Evolutionary conservation across 2,329 filamentous ascomycete species (phyloP).

Genomic region (Aspergillus pseudonomiae): DNA sequence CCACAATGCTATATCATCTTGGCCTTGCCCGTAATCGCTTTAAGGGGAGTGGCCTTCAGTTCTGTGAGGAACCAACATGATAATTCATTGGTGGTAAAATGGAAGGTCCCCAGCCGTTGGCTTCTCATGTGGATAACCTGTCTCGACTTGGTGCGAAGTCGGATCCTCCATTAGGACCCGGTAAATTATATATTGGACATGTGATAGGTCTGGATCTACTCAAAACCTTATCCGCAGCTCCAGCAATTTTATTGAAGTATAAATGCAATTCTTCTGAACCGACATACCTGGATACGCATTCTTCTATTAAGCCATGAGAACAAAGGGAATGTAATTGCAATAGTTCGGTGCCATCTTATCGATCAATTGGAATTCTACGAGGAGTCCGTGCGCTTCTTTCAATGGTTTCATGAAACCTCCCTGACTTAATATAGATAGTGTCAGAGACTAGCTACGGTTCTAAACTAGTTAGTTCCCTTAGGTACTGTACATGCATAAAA

Average conservation of each 20-base stretch:
- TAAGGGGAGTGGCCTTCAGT: neutral
- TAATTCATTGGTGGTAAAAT: neutral
- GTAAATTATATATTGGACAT: neutral
- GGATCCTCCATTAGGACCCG: conserved; percentile 8
- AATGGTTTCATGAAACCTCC: neutral
- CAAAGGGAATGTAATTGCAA: neutral
- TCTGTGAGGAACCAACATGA: neutral
- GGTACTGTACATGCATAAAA: conserved; percentile 1
- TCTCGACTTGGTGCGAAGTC: conserved; percentile 24
- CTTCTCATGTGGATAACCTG: conserved; percentile 22
- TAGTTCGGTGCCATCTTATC: neutral
- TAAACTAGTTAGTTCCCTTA: neutral
- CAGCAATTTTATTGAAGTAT: neutral
- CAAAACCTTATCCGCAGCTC: neutral
- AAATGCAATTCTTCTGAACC: neutral
- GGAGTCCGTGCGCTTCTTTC: neutral
- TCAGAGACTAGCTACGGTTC: conserved; percentile 2
- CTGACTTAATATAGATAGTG: conserved; percentile 1
- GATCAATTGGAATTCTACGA: neutral
- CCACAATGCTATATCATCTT: neutral
- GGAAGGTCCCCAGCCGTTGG: neutral
- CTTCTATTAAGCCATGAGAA: neutral
- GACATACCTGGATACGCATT: neutral
- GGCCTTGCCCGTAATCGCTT: neutral
- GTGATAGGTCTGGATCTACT: neutral